These are phyloP conservation scores for Primulina eburnea DNA, from an alignment of 257 asterid species.

Conservation along the genomic window DNA sequence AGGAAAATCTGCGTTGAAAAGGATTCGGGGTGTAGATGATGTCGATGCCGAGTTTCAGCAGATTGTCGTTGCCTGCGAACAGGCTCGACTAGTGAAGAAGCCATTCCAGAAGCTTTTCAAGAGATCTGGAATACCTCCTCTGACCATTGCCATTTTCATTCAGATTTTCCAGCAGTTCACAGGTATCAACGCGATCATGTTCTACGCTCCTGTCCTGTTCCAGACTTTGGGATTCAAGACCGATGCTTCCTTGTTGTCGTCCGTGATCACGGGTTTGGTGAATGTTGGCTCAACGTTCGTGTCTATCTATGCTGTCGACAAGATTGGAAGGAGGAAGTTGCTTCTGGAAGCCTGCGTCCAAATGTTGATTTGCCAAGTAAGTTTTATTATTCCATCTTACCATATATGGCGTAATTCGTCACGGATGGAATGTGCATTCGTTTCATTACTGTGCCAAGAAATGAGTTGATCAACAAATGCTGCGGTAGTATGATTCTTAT, in stretches of 20 bases:
- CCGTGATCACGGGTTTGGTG: constrained; percentile 56
- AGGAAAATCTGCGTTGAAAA: constrained; percentile 41
- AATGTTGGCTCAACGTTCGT: constrained; percentile 58
- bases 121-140: constrained; percentile 42
- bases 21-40: constrained; percentile 52
- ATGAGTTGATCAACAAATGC: not conserved
- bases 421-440: not conserved
- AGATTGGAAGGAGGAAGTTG: constrained; percentile 61
- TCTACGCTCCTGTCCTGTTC: constrained; percentile 68
- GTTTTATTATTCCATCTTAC: not conserved
- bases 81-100: constrained; percentile 34
- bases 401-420: not conserved
- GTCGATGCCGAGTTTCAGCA: constrained; percentile 55
- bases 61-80: constrained; percentile 47
- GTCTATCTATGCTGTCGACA: constrained; percentile 50
- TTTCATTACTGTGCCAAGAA: no score
- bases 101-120: constrained; percentile 49
- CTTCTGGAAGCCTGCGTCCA: constrained; percentile 70
- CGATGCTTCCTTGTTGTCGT: constrained; percentile 44
- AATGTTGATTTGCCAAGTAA: constrained; percentile 55
- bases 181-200: constrained; percentile 76
- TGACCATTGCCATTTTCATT: constrained; percentile 30
- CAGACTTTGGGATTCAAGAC: constrained; percentile 59
- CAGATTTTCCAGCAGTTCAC: constrained; percentile 79
- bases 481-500: not conserved